phyloP scores from a whole-genome alignment of 2,329 filamentous ascomycete species.

The Aspergillus glaucus region DNA sequence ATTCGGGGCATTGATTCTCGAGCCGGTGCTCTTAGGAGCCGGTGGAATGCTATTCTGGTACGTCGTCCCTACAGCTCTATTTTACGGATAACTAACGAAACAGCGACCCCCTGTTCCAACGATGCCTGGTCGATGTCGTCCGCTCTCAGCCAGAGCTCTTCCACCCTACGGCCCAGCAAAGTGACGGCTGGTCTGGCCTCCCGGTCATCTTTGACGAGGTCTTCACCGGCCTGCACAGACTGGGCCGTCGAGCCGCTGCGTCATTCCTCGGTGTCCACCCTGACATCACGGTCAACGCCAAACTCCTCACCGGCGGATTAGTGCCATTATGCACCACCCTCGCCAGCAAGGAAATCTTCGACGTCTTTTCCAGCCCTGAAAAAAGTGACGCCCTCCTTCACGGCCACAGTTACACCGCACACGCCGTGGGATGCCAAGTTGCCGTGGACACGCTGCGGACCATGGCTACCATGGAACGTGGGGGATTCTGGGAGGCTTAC shows the following conservation, averaged over 20 bases:
- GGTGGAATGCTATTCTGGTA: slow-evolving; percentile 78
- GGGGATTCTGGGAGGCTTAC: slow-evolving; percentile 53
- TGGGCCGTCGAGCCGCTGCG: slow-evolving; percentile 65
- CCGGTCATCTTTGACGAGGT: slow-evolving; percentile 81
- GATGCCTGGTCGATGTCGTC: slow-evolving; percentile 61
- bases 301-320: slow-evolving; percentile 74
- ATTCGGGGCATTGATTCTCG: slow-evolving; percentile 72
- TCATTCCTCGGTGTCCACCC: slow-evolving; percentile 63
- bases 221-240: slow-evolving; percentile 77
- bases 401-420: slow-evolving; percentile 81
- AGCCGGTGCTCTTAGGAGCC: slow-evolving; percentile 73
- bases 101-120: slow-evolving; percentile 76
- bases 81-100: slow-evolving; percentile 1
- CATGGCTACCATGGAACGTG: slow-evolving; percentile 54
- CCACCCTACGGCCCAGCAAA: slow-evolving; percentile 4
- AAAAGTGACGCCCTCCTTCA: slow-evolving; percentile 76
- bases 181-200: slow-evolving; percentile 59
- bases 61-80: slow-evolving; percentile 28
- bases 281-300: slow-evolving; percentile 75
- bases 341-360: slow-evolving; percentile 67
- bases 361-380: slow-evolving; percentile 62
- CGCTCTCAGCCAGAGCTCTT: slow-evolving; percentile 56
- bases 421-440: slow-evolving; percentile 73
- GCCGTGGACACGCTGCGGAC: slow-evolving; percentile 60
- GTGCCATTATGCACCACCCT: slow-evolving; percentile 71